Percentiles rank a stretch among this genome's conserved stretches.
phyloP scores from a whole-genome alignment of 192 early-diverging fungal genomes.

The Mortierella claussenii region DNA sequence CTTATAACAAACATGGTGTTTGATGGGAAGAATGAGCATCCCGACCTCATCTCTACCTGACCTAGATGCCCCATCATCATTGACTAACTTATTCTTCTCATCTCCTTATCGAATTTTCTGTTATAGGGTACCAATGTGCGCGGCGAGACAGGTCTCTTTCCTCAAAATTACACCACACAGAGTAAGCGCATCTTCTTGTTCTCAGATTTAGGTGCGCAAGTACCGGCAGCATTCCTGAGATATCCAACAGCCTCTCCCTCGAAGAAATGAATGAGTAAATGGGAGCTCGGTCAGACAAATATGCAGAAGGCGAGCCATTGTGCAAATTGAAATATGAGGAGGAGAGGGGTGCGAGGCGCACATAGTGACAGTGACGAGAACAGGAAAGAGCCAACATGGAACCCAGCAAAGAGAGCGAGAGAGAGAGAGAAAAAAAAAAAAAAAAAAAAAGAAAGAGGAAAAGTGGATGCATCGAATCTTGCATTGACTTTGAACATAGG shows the following conservation, averaged over 20 bases:
- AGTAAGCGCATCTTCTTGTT: too few species aligned
- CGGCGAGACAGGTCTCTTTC: conserved; percentile 78
- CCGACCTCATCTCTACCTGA: too few species aligned
- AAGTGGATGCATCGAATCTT: too few species aligned
- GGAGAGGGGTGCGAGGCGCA: not conserved
- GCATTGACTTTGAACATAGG: too few species aligned
- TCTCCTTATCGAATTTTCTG: not conserved
- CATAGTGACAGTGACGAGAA: not conserved
- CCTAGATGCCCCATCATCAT: too few species aligned
- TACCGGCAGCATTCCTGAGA: too few species aligned
- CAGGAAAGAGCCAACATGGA: not conserved
- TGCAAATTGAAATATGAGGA: too few species aligned
- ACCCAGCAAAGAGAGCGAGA: not conserved
- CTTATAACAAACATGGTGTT: too few species aligned
- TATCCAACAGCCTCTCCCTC: not conserved
- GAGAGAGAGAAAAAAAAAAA: not conserved
- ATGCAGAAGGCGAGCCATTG: too few species aligned
- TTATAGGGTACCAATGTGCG: conserved; percentile 70
- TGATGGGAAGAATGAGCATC: too few species aligned
- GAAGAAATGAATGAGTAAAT: not conserved
- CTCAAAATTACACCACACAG: conserved; percentile 51
- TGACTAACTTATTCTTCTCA: not conserved
- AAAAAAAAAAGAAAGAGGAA: not conserved
- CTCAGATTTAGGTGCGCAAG: too few species aligned
- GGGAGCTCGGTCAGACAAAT: not conserved